Evolutionary conservation across 805 yeast genomes (phyloP).

Genomic region (Clavispora asparagi): DNA sequence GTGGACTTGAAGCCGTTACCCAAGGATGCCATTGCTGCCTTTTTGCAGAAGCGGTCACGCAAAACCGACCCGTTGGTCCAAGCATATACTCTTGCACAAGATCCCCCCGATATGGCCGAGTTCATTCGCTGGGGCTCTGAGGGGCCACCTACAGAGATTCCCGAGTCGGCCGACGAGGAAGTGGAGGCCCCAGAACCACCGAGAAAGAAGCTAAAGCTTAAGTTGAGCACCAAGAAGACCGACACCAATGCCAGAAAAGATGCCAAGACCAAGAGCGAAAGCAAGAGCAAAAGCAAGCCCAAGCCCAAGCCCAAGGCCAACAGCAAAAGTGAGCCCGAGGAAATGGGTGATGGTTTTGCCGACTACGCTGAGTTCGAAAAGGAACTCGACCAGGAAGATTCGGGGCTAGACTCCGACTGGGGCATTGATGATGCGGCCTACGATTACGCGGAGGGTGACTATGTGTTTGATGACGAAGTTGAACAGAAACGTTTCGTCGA

Average conservation of each 20-base stretch:
- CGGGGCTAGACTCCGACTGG: slow-evolving; percentile 32
- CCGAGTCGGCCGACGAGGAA: slow-evolving; percentile 33
- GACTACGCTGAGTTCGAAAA: slow-evolving; percentile 2
- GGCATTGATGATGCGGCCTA: slow-evolving; percentile 34
- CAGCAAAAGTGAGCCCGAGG: background rate
- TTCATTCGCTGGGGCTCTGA: slow-evolving; percentile 38
- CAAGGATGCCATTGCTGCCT: slow-evolving; percentile 36
- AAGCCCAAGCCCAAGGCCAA: slow-evolving; percentile 1
- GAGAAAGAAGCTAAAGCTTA: slow-evolving; percentile 14
- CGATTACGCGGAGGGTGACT: slow-evolving; percentile 27
- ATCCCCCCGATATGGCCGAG: slow-evolving; percentile 38
- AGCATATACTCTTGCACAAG: slow-evolving; percentile 51
- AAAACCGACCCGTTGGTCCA: slow-evolving; percentile 40
- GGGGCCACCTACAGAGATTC: slow-evolving; percentile 40
- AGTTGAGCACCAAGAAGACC: slow-evolving; percentile 2
- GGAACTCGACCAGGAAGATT: background rate
- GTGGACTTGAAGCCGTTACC: slow-evolving; percentile 47
- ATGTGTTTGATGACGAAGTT: slow-evolving; percentile 27
- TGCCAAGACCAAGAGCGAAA: slow-evolving; percentile 4
- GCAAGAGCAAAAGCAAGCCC: slow-evolving; percentile 14
- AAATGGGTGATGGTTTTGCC: slow-evolving; percentile 2
- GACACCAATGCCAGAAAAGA: slow-evolving; percentile 5
- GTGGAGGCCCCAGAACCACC: slow-evolving; percentile 39
- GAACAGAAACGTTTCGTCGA: slow-evolving; percentile 24
- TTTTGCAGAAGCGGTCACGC: slow-evolving; percentile 25